Base-by-base conservation (phyloP, 2,329 filamentous ascomycete genomes). In the Stachybotrys echinatus region DNA sequence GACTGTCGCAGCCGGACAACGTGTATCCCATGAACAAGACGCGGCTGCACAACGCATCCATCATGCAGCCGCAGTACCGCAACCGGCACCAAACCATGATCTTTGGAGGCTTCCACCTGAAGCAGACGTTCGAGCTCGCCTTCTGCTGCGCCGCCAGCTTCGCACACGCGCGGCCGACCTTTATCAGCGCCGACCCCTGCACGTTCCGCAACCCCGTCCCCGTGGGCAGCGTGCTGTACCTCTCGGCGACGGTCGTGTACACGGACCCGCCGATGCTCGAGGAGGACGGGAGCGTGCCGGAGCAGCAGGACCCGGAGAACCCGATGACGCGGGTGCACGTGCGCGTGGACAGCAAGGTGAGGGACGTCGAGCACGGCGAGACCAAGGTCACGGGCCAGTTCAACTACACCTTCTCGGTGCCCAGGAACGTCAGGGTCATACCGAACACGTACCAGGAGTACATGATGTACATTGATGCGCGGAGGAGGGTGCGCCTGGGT, bases 111-210 rank as follows among this genome's bases (percentile, higher is more conserved):
- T 64, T 63, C 22, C 62, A 62, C 23, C 48, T 64, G 3, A 64
- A 64, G 50, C 62, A 64, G 42, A 64, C 62, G 0, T 64, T 64
- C 18, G 62, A 64, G 52, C 51, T 64, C 6, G 62, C 62, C 0
- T 64, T 64, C 21, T 64, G 62, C 27, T 64, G 62, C 22, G 62
- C 60, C 0, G 62, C 62, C 27, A 62, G 60, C 54, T 63, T 64
- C n/a, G 60, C 62, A 7, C 62, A 64, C 23, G 61, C 61, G 12
- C 57, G 62, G 4, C 62, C 62, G 12, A 63, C 57, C 6, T 64
- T 64, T 12, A 61, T 64, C 51, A 61, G 56, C 12, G 60, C 60
- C 1, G 62, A 64, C 48, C 62, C 62, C 10, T 63, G 62, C 47
- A 62, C 60, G 1, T 64, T 64, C 27, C 60, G 58, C 23, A 64